Evolutionary conservation across 257 asterid species (phyloP).

Genomic region (Gynochthodes officinalis): DNA sequence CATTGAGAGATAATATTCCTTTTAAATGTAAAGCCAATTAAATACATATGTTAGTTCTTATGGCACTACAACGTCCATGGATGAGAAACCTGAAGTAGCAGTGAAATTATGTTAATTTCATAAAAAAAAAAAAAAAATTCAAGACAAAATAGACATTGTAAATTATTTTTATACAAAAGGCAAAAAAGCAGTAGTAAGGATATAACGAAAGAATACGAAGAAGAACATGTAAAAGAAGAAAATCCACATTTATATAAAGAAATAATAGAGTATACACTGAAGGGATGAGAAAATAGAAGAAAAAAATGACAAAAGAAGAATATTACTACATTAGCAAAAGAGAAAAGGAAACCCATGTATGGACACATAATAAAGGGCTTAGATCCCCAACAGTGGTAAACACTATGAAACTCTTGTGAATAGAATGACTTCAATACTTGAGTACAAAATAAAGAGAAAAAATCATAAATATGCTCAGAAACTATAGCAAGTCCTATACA

Average conservation of each 20-base stretch:
- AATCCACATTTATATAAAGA: neutral
- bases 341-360: neutral
- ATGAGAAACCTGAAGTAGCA: slow-evolving; percentile 2
- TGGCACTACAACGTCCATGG: neutral
- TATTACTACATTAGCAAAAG: neutral
- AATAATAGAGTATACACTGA: neutral
- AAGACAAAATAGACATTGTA: neutral
- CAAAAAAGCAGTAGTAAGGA: neutral
- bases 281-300: neutral
- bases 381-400: neutral
- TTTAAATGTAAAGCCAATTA: neutral
- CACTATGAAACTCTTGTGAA: neutral
- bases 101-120: neutral
- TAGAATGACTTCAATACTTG: neutral
- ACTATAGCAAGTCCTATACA: no score
- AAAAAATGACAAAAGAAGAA: neutral
- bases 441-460: neutral
- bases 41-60: neutral
- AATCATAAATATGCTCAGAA: neutral
- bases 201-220: neutral
- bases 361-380: neutral
- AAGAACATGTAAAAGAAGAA: neutral
- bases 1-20: neutral
- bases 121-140: neutral
- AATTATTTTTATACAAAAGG: neutral